Conservation (phyloP, 2,329 filamentous ascomycete species). For the Claviceps sp. region DNA sequence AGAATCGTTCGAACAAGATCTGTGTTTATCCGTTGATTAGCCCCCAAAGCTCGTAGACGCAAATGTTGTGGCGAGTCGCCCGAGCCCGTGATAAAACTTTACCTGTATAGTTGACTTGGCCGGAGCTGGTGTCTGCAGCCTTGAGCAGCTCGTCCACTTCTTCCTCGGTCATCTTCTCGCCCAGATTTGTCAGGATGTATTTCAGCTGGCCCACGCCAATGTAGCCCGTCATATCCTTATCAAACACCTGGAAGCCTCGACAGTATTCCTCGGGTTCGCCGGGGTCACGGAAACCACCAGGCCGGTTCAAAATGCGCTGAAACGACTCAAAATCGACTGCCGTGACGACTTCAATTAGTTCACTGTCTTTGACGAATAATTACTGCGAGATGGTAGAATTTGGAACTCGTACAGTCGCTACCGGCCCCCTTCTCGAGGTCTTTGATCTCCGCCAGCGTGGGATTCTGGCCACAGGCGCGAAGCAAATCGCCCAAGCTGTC, state of each 20-base stretch:
- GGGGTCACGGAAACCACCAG: conserved; percentile 94
- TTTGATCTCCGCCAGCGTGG: conserved; percentile 80
- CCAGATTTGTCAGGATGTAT: conserved; percentile 94
- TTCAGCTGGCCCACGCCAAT: conserved; percentile 96
- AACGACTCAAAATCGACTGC: conserved; percentile 97
- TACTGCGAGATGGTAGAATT: too few species aligned
- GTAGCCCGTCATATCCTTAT: conserved; percentile 97
- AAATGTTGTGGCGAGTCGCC: background rate
- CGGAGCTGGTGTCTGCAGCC: conserved; percentile 89
- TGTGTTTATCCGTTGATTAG: conserved; percentile 19
- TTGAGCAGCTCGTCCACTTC: conserved; percentile 98
- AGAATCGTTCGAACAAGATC: conserved; percentile 79
- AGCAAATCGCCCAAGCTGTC: conserved; percentile 86
- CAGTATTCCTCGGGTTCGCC: conserved; percentile 98
- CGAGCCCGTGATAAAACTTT: conserved; percentile 19
- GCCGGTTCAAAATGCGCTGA: conserved; percentile 90
- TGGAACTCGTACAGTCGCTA: conserved; percentile 63
- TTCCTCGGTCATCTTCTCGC: conserved; percentile 98
- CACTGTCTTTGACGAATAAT: background rate
- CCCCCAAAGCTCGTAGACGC: background rate
- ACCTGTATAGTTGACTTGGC: conserved; percentile 97
- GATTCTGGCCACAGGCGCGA: conserved; percentile 95
- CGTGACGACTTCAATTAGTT: background rate
- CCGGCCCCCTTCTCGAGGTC: conserved; percentile 87
- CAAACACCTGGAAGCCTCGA: conserved; percentile 96